phyloP scores from a whole-genome alignment of 31 red algal species.

The Asparagopsis taxiformis region DNA sequence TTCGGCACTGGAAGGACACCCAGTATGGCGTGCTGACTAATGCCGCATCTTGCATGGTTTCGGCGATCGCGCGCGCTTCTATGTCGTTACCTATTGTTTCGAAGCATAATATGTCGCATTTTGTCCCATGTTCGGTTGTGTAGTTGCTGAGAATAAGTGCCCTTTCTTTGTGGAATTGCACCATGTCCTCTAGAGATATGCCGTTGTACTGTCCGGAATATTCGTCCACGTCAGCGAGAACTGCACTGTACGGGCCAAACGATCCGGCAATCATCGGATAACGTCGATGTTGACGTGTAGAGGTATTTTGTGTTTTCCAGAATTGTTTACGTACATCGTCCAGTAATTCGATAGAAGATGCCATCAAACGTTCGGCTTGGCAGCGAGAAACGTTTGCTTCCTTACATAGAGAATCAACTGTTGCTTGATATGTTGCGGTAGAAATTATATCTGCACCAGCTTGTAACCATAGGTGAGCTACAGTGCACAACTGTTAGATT shows the following conservation, averaged over 20 bases:
- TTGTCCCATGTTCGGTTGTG: not conserved
- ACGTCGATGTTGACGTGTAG: conserved; percentile 6
- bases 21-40: conserved; percentile 27
- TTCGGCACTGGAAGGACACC: conserved; percentile 45
- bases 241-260: conserved; percentile 37
- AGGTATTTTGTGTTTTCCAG: conserved; percentile 6
- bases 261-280: conserved; percentile 29
- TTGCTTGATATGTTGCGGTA: conserved; percentile 50
- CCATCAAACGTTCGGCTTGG: conserved; percentile 14
- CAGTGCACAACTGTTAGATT: conserved; percentile 10
- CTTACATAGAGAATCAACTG: not conserved
- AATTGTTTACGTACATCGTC: conserved; percentile 6
- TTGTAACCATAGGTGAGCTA: conserved; percentile 34
- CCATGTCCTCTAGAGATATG: not conserved
- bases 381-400: conserved; percentile 10
- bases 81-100: conserved; percentile 45
- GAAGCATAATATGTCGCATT: conserved; percentile 16
- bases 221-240: conserved; percentile 23
- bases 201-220: conserved; percentile 34
- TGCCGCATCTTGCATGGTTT: conserved; percentile 13
- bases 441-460: conserved; percentile 39
- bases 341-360: conserved; percentile 12
- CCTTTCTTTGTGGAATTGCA: conserved; percentile 15
- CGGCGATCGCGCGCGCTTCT: conserved; percentile 16
- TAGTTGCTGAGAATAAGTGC: not conserved